Base-by-base conservation (phyloP, 805 yeast species). In the Blastobotrys peoriensis region DNA sequence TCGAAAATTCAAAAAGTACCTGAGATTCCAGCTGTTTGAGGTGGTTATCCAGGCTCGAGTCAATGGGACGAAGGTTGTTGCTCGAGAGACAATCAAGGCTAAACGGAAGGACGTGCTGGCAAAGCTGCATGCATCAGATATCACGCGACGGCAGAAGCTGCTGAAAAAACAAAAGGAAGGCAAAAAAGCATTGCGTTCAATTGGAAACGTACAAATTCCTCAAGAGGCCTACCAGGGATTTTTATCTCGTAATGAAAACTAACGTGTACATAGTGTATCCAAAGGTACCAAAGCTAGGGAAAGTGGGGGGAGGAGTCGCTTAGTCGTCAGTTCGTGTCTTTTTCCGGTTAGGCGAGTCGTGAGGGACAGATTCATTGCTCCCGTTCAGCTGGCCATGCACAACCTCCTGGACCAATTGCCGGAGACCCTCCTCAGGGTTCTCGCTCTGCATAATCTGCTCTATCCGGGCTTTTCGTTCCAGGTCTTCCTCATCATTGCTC, bases 31-130 rank as follows among this genome's bases (percentile, higher is more conserved):
- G 62, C 76, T 89, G 51, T 91, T 85, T 58, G 98, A 91, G 62
- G 95, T 93, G 21, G 81, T 88, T 10, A 85, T 91, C 44, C 98
- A 91, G 61, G 96, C 98, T 3, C 75, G 77, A 53, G 89, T 91
- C 10, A 23, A 23, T 13, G 83, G 82, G 47, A 78, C 75, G 55
- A 81, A 82, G 58, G 80, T 88, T 20, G 71, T 91, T 5, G 96
- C 98, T 1, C 70, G 98, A 50, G 96, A 91, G 58, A 89, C 97
- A 0, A 85, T 93, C 51, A 86, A 86, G 61, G 98, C 98, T 4
- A 78, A 86, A 60, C 71, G 96, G 48, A 91, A 91, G 65, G 98
- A 91, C 64, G 98, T 91, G n/a, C 71, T 93, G 44, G 95, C 93
- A 22, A 85, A 80, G 58, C 68, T 93, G 48, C 98, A 91, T 64